Evolutionary conservation across 495 filamentous ascomycete species (phyloP), one percentile per base, ranked within the genome.

Genomic region (Immersiella caudata): DNA sequence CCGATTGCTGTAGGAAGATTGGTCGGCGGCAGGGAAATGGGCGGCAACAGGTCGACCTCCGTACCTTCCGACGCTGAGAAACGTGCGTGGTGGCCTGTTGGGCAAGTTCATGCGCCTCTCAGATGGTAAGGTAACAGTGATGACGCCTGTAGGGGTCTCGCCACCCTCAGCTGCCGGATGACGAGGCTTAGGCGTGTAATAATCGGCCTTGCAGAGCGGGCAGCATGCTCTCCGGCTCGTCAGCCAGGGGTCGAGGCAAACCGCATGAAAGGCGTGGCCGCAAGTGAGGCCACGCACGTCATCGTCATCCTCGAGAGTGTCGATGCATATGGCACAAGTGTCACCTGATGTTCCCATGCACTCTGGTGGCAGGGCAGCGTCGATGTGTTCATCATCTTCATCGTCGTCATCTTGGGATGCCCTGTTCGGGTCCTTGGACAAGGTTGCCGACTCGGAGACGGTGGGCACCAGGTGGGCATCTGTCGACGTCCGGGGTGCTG

Each of bases 161-260:
- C 70, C 76, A 25, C 75, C 71, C 8, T 81, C 78, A 9, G 75
- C 69, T 20, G 74, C 75, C 14, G 74, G 67, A 0, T 79, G 73
- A 6, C 91, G 90, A 21, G 91, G 91, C 74, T 96, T 97, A 0
- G 93, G 93, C 40, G 91, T 87, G 76, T 96, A 98, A 78, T 97
- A 99, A 69, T 97, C 93, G 40, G 92, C 89, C 80, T 99, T 99
- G 82, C 95, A 98, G 54, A 98, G 87, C 59, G 96, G 96, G 77
- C 96, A 99, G 78, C 95, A 97, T 14, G 95, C 96, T 67, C 94
- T 88, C 68, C 95, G 85, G 71, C 88, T 92, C 1, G 95, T 99
- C 62, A 99, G 81, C 95, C 95, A 99, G 12, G 96, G 95, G 72
- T 99, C 95, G 21, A 99, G 85, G 78, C 95, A 99, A 24, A 86